phyloP scores from a whole-genome alignment of 148 eudicot species.

The Amaranthus cruentus region DNA sequence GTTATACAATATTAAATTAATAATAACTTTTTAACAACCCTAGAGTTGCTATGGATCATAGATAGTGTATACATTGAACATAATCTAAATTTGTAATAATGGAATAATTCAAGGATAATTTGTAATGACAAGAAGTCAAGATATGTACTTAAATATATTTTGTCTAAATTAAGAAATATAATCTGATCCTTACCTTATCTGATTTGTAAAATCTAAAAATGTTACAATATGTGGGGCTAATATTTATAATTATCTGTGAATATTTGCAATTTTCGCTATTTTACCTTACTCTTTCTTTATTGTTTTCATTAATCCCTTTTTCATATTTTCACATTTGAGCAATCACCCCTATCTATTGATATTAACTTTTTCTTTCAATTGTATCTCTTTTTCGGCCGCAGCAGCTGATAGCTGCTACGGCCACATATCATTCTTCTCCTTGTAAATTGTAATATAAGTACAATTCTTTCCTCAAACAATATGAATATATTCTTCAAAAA shows the following conservation, averaged over 20 bases:
- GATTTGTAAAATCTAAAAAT: no score
- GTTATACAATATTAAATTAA: no score
- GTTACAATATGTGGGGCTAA: not conserved
- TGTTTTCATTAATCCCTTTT: slow-evolving; percentile 17
- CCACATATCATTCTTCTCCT: not conserved
- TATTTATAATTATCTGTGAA: slow-evolving; percentile 2
- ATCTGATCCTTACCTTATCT: no score
- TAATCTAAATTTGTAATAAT: no score
- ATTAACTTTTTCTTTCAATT: not conserved
- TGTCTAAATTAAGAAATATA: no score
- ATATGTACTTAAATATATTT: no score
- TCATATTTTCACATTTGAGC: not conserved
- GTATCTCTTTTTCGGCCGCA: slow-evolving; percentile 18
- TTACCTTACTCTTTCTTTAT: slow-evolving; percentile 5
- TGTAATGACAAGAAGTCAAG: no score
- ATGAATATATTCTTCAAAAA: not conserved
- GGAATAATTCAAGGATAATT: no score
- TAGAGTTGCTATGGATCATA: no score
- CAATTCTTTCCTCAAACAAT: slow-evolving; percentile 1
- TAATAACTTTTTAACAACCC: no score
- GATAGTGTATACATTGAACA: no score
- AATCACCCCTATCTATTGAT: not conserved
- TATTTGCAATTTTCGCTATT: slow-evolving; percentile 16
- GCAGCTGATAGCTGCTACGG: slow-evolving; percentile 31
- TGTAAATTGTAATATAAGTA: not conserved